Percentiles rank a stretch among this genome's conserved stretches.
phyloP scores from a whole-genome alignment of 768 basidiomycete genomes.

The Kondoa subrosea region DNA sequence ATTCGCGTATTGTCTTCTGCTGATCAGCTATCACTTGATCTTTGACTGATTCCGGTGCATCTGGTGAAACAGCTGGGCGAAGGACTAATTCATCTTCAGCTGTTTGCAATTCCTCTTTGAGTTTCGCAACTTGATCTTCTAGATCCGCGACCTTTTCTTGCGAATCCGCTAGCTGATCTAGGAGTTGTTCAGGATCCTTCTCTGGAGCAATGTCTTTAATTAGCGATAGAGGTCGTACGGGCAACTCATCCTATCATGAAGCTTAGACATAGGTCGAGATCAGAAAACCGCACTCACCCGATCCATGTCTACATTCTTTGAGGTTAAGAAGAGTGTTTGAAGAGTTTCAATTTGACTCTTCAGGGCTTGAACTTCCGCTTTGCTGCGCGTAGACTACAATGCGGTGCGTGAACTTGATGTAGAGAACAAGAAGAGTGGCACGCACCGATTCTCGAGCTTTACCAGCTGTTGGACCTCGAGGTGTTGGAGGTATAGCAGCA shows the following conservation, averaged over 20 bases:
- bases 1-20: slow-evolving; percentile 16
- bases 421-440: background rate
- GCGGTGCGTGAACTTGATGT: background rate
- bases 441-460: background rate
- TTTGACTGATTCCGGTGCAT: slow-evolving; percentile 7
- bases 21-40: slow-evolving; percentile 11
- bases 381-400: slow-evolving; percentile 5
- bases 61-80: slow-evolving; percentile 37
- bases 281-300: slow-evolving; percentile 9
- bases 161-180: slow-evolving; percentile 22
- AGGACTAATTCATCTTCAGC: slow-evolving; percentile 56
- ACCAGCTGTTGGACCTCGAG: background rate
- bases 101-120: slow-evolving; percentile 56
- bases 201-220: background rate
- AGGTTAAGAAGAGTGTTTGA: slow-evolving; percentile 24
- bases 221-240: slow-evolving; percentile 13
- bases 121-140: slow-evolving; percentile 12
- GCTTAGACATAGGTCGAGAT: background rate
- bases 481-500: slow-evolving; percentile 14
- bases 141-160: slow-evolving; percentile 20
- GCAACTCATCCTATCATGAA: slow-evolving; percentile 19
- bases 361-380: slow-evolving; percentile 16
- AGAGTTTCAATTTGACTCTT: slow-evolving; percentile 23
- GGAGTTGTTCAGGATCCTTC: slow-evolving; percentile 3
- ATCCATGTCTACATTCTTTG: slow-evolving; percentile 24